phyloP scores from a whole-genome alignment of 441 rosid species.

The Corymbia calophylla region DNA sequence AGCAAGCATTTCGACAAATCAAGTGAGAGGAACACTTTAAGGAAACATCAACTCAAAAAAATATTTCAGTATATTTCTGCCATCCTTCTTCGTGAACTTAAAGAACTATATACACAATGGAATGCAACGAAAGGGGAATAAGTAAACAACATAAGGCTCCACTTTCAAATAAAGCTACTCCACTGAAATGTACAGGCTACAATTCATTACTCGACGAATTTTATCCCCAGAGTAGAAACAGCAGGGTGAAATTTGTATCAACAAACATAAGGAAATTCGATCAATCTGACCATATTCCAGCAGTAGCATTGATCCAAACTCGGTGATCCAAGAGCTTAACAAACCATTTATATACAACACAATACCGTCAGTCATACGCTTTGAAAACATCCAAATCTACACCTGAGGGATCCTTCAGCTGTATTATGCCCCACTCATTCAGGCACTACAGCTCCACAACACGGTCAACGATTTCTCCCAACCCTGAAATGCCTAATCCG shows the following conservation, averaged over 20 bases:
- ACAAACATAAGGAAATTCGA: too few species aligned
- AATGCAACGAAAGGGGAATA: neutral
- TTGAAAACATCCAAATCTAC: neutral
- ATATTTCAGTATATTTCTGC: neutral
- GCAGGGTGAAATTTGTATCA: too few species aligned
- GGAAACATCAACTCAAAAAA: neutral
- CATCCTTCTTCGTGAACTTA: neutral
- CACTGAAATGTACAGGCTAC: neutral
- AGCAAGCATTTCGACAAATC: neutral
- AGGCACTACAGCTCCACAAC: neutral
- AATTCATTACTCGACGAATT: neutral
- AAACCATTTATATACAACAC: neutral
- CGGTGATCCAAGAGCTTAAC: fast-evolving
- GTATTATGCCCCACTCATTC: fast-evolving
- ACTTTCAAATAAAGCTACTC: neutral
- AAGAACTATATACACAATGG: neutral
- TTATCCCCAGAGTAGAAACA: too few species aligned
- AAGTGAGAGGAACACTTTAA: neutral
- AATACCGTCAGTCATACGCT: neutral
- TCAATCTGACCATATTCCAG: fast-evolving
- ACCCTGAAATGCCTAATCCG: fast-evolving
- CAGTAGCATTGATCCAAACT: too few species aligned
- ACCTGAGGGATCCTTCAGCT: neutral
- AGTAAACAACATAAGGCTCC: neutral
- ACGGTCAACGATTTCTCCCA: fast-evolving